A percentile compares a stretch with the other conserved stretches of the same genome.
These are phyloP conservation scores for Calocybe gangraenosa DNA, from an alignment of 768 basidiomycete genomes.

Conservation along the genomic window DNA sequence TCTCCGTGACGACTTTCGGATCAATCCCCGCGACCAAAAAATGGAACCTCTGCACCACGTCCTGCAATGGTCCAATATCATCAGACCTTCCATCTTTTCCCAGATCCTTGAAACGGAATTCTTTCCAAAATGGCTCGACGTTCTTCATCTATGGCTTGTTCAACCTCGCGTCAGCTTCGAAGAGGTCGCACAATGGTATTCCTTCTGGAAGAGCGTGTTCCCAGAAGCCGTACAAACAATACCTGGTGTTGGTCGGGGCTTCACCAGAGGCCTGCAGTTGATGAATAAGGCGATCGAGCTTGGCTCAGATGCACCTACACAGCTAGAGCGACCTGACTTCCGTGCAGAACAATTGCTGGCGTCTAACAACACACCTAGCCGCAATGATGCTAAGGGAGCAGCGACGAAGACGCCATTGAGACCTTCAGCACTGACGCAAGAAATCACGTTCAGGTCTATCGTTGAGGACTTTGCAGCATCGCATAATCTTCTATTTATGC, in stretches of 20 bases:
- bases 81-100: slow-evolving; percentile 73
- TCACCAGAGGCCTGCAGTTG: slow-evolving; percentile 83
- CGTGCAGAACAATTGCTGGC: slow-evolving; percentile 39
- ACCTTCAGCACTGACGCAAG: slow-evolving; percentile 55
- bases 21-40: slow-evolving; percentile 90
- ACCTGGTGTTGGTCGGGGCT: slow-evolving; percentile 69
- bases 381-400: slow-evolving; percentile 24
- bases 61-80: slow-evolving; percentile 69
- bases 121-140: slow-evolving; percentile 96
- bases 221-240: slow-evolving; percentile 65
- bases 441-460: slow-evolving; percentile 89
- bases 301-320: slow-evolving; percentile 68
- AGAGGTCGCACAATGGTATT: slow-evolving; percentile 92
- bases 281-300: slow-evolving; percentile 94
- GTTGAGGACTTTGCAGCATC: slow-evolving; percentile 87
- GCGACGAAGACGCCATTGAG: slow-evolving; percentile 28
- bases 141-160: slow-evolving; percentile 89
- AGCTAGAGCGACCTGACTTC: slow-evolving; percentile 66
- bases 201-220: slow-evolving; percentile 82
- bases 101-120: slow-evolving; percentile 89
- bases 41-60: slow-evolving; percentile 78
- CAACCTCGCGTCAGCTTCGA: slow-evolving; percentile 84
- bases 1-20: slow-evolving; percentile 78
- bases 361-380: slow-evolving; percentile 23
- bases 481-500: slow-evolving; percentile 87